A percentile compares a stretch with the other conserved stretches of the same genome.
Conservation (phyloP, 73 alveolate species). For the Effrenium voratum region DNA sequence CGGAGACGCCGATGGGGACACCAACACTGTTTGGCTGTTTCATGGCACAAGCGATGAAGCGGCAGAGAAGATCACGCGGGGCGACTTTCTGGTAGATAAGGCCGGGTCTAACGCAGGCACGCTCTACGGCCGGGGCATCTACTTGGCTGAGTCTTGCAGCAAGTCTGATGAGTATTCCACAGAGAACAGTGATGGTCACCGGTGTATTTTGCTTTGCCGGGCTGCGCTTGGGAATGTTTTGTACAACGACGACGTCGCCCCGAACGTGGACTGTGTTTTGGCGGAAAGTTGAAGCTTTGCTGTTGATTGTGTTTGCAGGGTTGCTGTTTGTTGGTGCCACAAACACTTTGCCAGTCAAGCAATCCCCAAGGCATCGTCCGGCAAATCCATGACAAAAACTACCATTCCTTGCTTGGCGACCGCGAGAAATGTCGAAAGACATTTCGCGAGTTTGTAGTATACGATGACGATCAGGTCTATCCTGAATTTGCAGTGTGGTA, state of each 20-base stretch:
- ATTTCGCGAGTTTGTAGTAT: constrained; percentile 83
- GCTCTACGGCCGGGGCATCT: constrained; percentile 76
- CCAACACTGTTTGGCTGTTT: constrained; percentile 80
- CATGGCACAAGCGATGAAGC: constrained; percentile 79
- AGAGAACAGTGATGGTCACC: constrained; percentile 86
- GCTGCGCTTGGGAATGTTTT: constrained; percentile 59
- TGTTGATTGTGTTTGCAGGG: background rate
- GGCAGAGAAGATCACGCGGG: constrained; percentile 49
- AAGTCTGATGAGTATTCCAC: constrained; percentile 73
- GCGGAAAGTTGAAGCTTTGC: background rate
- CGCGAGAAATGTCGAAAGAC: constrained; percentile 92
- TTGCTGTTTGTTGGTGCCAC: background rate
- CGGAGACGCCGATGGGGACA: constrained; percentile 16
- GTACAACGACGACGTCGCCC: constrained; percentile 78
- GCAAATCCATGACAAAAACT: constrained; percentile 36
- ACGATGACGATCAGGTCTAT: constrained; percentile 85
- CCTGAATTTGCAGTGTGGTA: constrained; percentile 86
- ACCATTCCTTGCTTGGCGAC: constrained; percentile 73
- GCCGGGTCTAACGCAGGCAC: constrained; percentile 91
- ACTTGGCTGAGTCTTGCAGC: constrained; percentile 78
- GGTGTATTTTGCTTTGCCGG: constrained; percentile 74
- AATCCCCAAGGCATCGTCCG: constrained; percentile 32
- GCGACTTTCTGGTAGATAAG: constrained; percentile 67
- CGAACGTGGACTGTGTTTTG: constrained; percentile 38
- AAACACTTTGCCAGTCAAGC: background rate